phyloP scores from a whole-genome alignment of 148 eudicot genomes.

The Mesembryanthemum crystallinum region DNA sequence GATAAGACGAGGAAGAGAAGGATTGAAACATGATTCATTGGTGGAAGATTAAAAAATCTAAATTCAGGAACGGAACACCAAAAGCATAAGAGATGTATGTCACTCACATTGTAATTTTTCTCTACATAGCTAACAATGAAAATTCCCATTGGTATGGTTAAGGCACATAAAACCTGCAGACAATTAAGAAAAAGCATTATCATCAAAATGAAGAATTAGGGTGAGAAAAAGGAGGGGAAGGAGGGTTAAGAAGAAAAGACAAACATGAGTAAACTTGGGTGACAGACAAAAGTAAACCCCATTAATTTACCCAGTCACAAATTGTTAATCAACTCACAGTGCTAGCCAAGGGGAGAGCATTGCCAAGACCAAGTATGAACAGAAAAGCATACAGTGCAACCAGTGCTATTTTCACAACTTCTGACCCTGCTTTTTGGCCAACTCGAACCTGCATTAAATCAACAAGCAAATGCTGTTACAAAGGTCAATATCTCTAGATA shows the following conservation, averaged over 20 bases:
- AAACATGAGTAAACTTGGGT: background rate
- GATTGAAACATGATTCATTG: background rate
- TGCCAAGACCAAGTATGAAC: slow-evolving; percentile 46
- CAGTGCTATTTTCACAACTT: slow-evolving; percentile 55
- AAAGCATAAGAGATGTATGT: background rate
- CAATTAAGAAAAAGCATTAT: background rate
- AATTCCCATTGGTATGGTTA: slow-evolving; percentile 66
- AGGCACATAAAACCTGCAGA: slow-evolving; percentile 58
- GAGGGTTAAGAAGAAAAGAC: background rate
- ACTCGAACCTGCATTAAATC: slow-evolving; percentile 58
- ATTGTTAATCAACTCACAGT: slow-evolving; percentile 43
- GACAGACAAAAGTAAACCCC: background rate
- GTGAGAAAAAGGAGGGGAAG: background rate
- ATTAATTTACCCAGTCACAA: background rate
- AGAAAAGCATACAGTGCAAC: slow-evolving; percentile 45
- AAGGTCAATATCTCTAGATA: background rate
- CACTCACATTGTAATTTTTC: slow-evolving; percentile 61
- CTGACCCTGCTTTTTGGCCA: slow-evolving; percentile 62
- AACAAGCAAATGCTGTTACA: background rate
- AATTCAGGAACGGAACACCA: background rate
- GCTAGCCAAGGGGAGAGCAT: slow-evolving; percentile 65
- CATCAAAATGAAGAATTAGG: background rate
- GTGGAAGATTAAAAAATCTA: background rate
- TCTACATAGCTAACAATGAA: slow-evolving; percentile 46
- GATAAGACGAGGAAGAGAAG: background rate